Evolutionary conservation across 2,329 filamentous ascomycete genomes (phyloP).

Genomic region (Chalara sp.): DNA sequence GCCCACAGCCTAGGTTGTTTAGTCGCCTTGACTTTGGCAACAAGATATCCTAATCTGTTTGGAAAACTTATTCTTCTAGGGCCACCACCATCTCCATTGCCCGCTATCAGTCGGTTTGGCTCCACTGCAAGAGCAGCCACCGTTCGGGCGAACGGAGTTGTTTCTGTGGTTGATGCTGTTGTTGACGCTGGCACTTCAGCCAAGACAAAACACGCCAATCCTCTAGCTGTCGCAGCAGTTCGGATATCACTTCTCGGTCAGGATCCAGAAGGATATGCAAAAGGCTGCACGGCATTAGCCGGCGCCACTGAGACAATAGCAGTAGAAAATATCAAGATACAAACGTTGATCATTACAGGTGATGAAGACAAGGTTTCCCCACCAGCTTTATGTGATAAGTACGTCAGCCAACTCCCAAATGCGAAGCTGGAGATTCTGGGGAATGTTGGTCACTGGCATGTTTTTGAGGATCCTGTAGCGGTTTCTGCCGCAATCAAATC

Average conservation of each 20-base stretch:
- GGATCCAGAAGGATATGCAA: conserved; percentile 48
- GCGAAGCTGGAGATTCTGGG: conserved; percentile 29
- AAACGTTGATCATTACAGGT: conserved; percentile 37
- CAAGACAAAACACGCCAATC: conserved; percentile 30
- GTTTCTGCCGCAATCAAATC: conserved; percentile 25
- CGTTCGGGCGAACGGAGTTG: conserved; percentile 39
- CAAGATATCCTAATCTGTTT: conserved; percentile 33
- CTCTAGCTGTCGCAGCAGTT: conserved; percentile 35
- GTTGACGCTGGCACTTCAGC: conserved; percentile 30
- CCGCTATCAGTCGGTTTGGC: conserved; percentile 26
- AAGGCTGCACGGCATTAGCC: conserved; percentile 43
- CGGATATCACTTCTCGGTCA: conserved; percentile 38
- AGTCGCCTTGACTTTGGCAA: conserved; percentile 36
- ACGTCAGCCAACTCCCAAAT: conserved; percentile 22
- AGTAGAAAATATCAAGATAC: conserved; percentile 26
- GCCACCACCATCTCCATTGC: conserved; percentile 39
- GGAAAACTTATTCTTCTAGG: conserved; percentile 40
- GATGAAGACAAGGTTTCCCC: conserved; percentile 38
- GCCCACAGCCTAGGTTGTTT: conserved; percentile 47
- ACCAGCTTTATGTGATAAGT: conserved; percentile 28
- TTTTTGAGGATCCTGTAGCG: conserved; percentile 38
- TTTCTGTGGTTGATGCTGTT: conserved; percentile 33
- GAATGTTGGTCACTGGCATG: conserved; percentile 43
- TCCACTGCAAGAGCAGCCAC: conserved; percentile 30
- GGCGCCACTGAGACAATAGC: conserved; percentile 28